These are phyloP conservation scores for Pulveroboletus sp. DNA, from an alignment of 768 basidiomycete genomes.

Conservation along the genomic window DNA sequence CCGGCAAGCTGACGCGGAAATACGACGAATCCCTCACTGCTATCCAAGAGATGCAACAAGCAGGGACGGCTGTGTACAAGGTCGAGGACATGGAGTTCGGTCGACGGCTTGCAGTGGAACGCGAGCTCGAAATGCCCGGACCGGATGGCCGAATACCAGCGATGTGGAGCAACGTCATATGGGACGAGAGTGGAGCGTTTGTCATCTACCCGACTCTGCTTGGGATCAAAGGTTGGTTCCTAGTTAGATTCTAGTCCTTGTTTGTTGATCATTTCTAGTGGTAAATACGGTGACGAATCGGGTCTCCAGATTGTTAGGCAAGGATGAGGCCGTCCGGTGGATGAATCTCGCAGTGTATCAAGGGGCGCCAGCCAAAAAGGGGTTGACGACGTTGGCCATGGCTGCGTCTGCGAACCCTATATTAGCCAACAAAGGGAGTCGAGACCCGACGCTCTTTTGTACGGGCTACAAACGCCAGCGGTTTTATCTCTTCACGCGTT, in stretches of 20 bases:
- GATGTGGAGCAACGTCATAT: constrained; percentile 85
- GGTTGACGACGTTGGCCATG: constrained; percentile 85
- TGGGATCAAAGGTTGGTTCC: constrained; percentile 82
- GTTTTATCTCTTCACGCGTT: constrained; percentile 92
- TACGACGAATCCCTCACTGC: constrained; percentile 94
- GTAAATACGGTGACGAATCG: constrained; percentile 94
- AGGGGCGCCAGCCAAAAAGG: constrained; percentile 87
- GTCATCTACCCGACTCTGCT: constrained; percentile 89
- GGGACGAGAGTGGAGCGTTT: constrained; percentile 97
- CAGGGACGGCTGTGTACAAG: constrained; percentile 85
- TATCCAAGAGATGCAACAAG: constrained; percentile 98
- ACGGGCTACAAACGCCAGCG: constrained; percentile 90
- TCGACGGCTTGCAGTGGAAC: constrained; percentile 87
- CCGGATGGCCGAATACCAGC: constrained; percentile 69
- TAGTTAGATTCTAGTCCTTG: background rate
- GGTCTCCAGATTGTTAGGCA: constrained; percentile 82
- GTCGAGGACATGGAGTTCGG: constrained; percentile 99
- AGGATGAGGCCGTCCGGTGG: constrained; percentile 91
- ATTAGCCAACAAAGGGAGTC: constrained; percentile 73
- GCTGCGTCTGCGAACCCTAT: constrained; percentile 95
- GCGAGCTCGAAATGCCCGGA: constrained; percentile 82
- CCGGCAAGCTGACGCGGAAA: constrained; percentile 84
- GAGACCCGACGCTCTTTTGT: constrained; percentile 91
- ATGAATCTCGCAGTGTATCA: constrained; percentile 88
- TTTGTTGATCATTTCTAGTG: constrained; percentile 43